Conservation (phyloP, 2,329 filamentous ascomycete species). For the Beauveria sp. region DNA sequence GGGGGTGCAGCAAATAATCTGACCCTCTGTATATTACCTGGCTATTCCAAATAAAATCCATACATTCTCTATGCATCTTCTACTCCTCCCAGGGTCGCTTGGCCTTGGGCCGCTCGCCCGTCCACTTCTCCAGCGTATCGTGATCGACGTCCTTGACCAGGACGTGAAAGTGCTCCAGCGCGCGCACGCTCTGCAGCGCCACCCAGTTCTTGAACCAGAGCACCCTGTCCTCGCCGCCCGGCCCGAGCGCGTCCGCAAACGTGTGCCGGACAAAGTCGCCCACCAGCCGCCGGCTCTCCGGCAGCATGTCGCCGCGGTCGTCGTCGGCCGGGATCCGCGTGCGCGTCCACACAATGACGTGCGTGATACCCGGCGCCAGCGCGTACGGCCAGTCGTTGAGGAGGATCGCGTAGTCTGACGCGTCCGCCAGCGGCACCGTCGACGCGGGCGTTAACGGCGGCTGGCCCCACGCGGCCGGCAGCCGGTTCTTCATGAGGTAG, state of each 20-base stretch:
- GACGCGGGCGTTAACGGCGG: constrained; percentile 49
- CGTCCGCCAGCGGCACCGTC: constrained; percentile 41
- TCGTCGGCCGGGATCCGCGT: constrained; percentile 68
- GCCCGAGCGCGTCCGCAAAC: constrained; percentile 54
- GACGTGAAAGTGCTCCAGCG: constrained; percentile 86
- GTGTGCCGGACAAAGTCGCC: constrained; percentile 60
- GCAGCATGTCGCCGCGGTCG: constrained; percentile 63
- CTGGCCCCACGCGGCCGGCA: constrained; percentile 58
- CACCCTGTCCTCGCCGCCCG: constrained; percentile 42
- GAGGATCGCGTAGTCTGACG: constrained; percentile 60
- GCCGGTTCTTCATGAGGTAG: constrained; percentile 66
- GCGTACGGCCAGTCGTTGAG: constrained; percentile 95
- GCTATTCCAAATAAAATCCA: neutral
- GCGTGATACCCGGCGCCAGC: constrained; percentile 55
- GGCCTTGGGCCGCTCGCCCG: constrained; percentile 32
- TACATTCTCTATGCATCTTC: neutral
- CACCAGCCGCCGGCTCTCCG: constrained; percentile 55
- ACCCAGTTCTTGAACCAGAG: constrained; percentile 96
- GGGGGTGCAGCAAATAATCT: neutral
- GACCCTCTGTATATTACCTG: neutral
- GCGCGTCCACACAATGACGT: constrained; percentile 89
- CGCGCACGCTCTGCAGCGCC: constrained; percentile 76
- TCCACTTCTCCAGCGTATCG: constrained; percentile 47
- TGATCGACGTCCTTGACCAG: constrained; percentile 48
- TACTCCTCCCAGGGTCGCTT: constrained; percentile 10